phyloP scores from a whole-genome alignment of 805 yeast species.

The Candida corydali region DNA sequence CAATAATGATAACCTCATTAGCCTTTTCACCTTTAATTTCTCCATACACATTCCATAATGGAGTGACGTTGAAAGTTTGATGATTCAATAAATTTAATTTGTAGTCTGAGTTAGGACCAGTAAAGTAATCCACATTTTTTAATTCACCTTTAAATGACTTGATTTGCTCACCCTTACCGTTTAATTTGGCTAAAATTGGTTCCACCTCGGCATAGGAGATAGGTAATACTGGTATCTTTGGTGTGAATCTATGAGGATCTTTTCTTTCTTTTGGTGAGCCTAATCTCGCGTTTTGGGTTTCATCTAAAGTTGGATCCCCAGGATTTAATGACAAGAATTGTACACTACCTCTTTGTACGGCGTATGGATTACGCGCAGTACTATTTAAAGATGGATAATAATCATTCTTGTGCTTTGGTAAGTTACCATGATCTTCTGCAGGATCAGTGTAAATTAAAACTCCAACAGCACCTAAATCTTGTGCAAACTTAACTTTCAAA shows the following conservation, averaged over 20 bases:
- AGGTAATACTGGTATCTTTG: conserved; percentile 40
- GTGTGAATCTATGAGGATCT: conserved; percentile 33
- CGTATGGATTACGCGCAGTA: conserved; percentile 58
- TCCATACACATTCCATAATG: conserved; percentile 42
- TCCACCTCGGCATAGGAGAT: conserved; percentile 41
- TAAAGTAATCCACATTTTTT: conserved; percentile 34
- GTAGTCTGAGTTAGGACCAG: conserved; percentile 35
- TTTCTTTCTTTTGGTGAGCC: conserved; percentile 35
- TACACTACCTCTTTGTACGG: conserved; percentile 61
- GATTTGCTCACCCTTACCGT: conserved; percentile 31
- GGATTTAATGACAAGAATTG: conserved; percentile 53
- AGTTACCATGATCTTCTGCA: conserved; percentile 54
- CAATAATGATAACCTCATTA: conserved; percentile 39
- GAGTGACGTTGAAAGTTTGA: conserved; percentile 37
- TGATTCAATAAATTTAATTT: conserved; percentile 38
- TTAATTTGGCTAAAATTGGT: conserved; percentile 38
- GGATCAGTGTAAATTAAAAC: conserved; percentile 57
- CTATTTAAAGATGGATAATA: conserved; percentile 53
- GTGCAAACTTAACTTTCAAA: conserved; percentile 58
- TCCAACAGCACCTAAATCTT: conserved; percentile 57
- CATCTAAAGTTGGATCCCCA: conserved; percentile 60
- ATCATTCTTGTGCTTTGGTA: conserved; percentile 50
- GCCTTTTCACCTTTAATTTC: conserved; percentile 37
- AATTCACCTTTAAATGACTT: conserved; percentile 38
- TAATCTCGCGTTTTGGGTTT: conserved; percentile 66